Percentiles rank a stretch among this genome's conserved stretches.
These are phyloP conservation scores for Fusarium liriodendri DNA, from an alignment of 2,329 filamentous ascomycete species.

Conservation along the genomic window DNA sequence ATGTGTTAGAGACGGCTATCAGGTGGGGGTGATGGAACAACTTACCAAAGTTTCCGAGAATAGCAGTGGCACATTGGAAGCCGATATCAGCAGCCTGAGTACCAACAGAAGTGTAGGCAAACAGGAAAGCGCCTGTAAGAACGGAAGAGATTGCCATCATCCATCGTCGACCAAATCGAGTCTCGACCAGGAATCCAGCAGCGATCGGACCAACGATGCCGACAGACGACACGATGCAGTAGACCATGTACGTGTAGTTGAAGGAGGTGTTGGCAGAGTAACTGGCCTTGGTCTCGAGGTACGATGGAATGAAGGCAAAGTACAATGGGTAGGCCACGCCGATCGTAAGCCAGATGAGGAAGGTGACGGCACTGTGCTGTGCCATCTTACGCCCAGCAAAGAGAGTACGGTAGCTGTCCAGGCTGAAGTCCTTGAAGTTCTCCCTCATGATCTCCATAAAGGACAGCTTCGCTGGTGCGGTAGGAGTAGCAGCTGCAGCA, in stretches of 20 bases:
- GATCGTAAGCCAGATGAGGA: conserved; percentile 57
- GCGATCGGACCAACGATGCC: conserved; percentile 55
- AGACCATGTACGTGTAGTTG: conserved; percentile 49
- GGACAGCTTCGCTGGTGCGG: conserved; percentile 17
- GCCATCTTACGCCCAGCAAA: conserved; percentile 48
- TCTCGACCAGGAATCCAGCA: conserved; percentile 55
- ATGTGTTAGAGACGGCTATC: background rate
- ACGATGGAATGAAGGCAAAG: conserved; percentile 59
- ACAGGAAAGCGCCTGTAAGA: conserved; percentile 56
- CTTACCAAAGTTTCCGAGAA: conserved; percentile 53
- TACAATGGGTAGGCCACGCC: conserved; percentile 61
- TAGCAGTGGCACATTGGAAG: conserved; percentile 53
- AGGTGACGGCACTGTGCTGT: conserved; percentile 50
- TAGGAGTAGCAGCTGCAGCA: background rate
- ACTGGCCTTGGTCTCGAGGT: conserved; percentile 53
- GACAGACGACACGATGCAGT: conserved; percentile 52
- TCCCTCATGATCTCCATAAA: conserved; percentile 34
- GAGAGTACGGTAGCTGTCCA: conserved; percentile 46
- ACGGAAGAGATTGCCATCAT: conserved; percentile 57
- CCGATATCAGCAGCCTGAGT: conserved; percentile 47
- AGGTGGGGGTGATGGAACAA: background rate
- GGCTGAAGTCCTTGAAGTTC: conserved; percentile 43
- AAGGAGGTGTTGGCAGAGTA: conserved; percentile 42
- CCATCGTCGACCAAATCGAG: conserved; percentile 54
- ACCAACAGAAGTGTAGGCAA: conserved; percentile 54